phyloP scores from a whole-genome alignment of 495 filamentous ascomycete genomes.

The Aspergillus homomorphus region DNA sequence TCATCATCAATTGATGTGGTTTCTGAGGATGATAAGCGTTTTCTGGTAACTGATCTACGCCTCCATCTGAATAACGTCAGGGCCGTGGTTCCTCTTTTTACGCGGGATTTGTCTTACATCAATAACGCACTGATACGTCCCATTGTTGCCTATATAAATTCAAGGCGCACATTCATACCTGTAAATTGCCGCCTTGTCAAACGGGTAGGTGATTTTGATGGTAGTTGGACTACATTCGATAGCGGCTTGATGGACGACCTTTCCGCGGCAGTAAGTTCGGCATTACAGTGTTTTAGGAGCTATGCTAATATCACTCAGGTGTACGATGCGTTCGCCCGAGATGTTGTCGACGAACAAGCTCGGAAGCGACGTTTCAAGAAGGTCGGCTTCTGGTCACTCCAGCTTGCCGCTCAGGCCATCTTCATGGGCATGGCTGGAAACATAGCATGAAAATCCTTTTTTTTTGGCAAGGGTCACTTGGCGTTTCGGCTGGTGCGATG shows the following conservation, averaged over 20 bases:
- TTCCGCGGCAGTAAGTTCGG: conserved; percentile 67
- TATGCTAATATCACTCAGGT: conserved; percentile 46
- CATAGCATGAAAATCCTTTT: conserved; percentile 53
- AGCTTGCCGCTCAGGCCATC: conserved; percentile 86
- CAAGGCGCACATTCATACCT: conserved; percentile 86
- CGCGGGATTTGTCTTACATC: conserved; percentile 84
- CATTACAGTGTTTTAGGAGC: not conserved
- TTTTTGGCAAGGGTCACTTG: conserved; percentile 19
- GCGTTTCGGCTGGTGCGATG: conserved; percentile 10
- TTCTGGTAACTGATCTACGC: conserved; percentile 83
- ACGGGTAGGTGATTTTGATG: conserved; percentile 81
- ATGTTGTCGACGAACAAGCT: conserved; percentile 82
- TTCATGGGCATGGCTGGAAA: conserved; percentile 93
- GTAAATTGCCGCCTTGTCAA: conserved; percentile 94
- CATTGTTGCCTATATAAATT: conserved; percentile 99
- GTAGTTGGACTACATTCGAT: conserved; percentile 92
- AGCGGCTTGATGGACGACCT: conserved; percentile 93
- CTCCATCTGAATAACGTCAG: conserved; percentile 90
- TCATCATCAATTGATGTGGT: conserved; percentile 15
- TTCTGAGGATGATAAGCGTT: conserved; percentile 55
- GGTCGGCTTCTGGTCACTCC: conserved; percentile 93
- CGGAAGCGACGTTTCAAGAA: conserved; percentile 87
- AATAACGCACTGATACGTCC: conserved; percentile 93
- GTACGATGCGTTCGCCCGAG: conserved; percentile 85
- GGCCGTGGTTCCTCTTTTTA: conserved; percentile 89